Evolutionary conservation across 2,329 filamentous ascomycete genomes (phyloP), one percentile per base, ranked within the genome.

Genomic region (Colletotrichum brevisporum): DNA sequence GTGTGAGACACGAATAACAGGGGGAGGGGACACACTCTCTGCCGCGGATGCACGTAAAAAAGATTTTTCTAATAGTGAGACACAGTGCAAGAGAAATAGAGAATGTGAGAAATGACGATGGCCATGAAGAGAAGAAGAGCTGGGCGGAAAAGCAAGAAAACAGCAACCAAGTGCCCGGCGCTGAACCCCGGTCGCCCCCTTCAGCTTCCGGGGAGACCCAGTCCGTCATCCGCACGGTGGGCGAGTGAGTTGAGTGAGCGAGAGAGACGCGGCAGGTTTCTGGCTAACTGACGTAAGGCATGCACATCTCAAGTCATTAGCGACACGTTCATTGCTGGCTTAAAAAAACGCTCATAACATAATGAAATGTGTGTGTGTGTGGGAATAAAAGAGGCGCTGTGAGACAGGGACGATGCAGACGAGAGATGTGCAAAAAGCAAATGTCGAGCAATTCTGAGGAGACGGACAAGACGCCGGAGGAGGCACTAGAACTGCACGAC

Each of bases 401-500:
- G 66, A 69, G 57, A 69, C 66, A 69, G 66, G 31, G 61, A 60
- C 52, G 66, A 69, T 66, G 66, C 62, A 69, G 41, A 60, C 51
- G 66, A 69, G 55, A 66, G 66, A 69, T 69, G 62, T 66, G 66
- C 62, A 60, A 69, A 69, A 69, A 69, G 66, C 62, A 69, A 69
- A 60, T 6, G 41, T 60, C 10, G 24, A 55, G 62, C 55, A 55
- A 27, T 18, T 59, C 24, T 56, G 48, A 69, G 50, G 61, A 65
- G 66, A 65, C 61, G 66, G 66, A 55, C 54, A 41, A 27, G 18
- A 59, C 27, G 54, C 61, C 48, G 51, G 41, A 36, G 27, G 45
- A 18, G 31, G 31, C 31, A 60, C 66, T 60, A 69, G 66, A 69
- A 56, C 61, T 69, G 66, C 66, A 55, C 45, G 62, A 65, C 13